phyloP scores from a whole-genome alignment of 345 rosid species.

The Eucalyptus marginata region DNA sequence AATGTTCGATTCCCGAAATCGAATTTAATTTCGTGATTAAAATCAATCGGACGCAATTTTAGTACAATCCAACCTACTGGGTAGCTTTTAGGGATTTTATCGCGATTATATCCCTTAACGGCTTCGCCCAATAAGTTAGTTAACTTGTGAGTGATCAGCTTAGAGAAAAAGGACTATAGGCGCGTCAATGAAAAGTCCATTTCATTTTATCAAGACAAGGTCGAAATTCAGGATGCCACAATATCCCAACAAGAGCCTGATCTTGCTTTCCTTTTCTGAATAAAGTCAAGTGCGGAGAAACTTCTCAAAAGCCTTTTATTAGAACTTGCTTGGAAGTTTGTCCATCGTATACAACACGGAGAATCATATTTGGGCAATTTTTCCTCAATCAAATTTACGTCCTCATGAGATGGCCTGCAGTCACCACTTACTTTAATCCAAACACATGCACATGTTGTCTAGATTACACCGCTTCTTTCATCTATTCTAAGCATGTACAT shows the following conservation, averaged over 20 bases:
- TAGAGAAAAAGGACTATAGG: fast-evolving
- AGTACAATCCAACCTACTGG: fast-evolving
- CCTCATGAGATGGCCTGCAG: fast-evolving
- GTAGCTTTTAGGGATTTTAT: too few relatives aligned
- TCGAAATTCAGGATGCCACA: too few relatives aligned
- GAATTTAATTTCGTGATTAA: too few relatives aligned
- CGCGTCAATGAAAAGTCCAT: fast-evolving
- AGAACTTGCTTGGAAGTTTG: not conserved
- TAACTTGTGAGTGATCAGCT: too few relatives aligned
- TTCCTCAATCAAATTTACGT: not conserved
- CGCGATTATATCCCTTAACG: fast-evolving
- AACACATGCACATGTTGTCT: too few relatives aligned
- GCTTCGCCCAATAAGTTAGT: too few relatives aligned
- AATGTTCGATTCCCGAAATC: fast-evolving
- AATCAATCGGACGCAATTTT: fast-evolving
- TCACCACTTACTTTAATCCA: too few relatives aligned
- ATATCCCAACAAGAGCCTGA: too few relatives aligned
- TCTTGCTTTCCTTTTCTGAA: fast-evolving
- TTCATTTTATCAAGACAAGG: fast-evolving
- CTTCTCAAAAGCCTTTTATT: not conserved
- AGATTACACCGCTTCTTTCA: fast-evolving
- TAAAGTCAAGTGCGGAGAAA: too few relatives aligned
- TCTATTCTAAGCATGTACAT: not conserved
- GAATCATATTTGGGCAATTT: not conserved
- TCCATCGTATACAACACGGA: not conserved